These are phyloP conservation scores for Lepidium sativum DNA, from an alignment of 345 rosid species.

Conservation along the genomic window DNA sequence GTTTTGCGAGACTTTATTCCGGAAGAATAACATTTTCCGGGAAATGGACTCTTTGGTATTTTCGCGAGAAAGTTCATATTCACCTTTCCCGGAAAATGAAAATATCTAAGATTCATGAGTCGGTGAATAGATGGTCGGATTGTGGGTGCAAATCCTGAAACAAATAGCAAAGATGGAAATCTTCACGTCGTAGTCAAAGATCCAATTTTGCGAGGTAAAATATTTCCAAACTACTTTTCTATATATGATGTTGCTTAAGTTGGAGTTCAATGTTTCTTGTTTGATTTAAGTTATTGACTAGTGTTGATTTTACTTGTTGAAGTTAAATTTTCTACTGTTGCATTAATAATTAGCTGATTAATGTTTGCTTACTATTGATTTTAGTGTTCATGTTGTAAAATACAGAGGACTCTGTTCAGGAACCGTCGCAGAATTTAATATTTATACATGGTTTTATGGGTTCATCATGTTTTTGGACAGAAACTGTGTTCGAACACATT, in stretches of 20 bases:
- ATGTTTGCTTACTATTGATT: neutral
- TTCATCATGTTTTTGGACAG: conserved; percentile 70
- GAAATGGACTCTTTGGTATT: conserved; percentile 31
- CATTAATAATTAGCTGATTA: neutral
- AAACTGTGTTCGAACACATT: conserved; percentile 40
- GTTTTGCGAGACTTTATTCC: conserved; percentile 44
- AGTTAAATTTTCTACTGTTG: neutral
- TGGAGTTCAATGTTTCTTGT: neutral
- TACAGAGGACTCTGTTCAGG: conserved; percentile 23
- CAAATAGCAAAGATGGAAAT: conserved; percentile 25
- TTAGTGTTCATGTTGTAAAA: neutral
- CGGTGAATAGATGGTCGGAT: conserved; percentile 60
- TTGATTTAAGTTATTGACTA: neutral
- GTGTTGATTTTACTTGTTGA: neutral
- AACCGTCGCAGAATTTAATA: conserved; percentile 47
- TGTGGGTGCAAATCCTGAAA: conserved; percentile 64
- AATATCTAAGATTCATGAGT: neutral
- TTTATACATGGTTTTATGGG: conserved; percentile 70
- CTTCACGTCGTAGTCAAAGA: conserved; percentile 48
- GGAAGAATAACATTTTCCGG: conserved; percentile 45
- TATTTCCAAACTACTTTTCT: neutral
- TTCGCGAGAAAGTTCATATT: conserved; percentile 29
- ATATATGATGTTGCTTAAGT: neutral
- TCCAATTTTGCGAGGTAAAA: conserved; percentile 32
- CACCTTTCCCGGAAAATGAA: conserved; percentile 7